These are phyloP conservation scores for Carex myosuroides DNA, from an alignment of 176 grass and related monocot genomes.

Conservation along the genomic window DNA sequence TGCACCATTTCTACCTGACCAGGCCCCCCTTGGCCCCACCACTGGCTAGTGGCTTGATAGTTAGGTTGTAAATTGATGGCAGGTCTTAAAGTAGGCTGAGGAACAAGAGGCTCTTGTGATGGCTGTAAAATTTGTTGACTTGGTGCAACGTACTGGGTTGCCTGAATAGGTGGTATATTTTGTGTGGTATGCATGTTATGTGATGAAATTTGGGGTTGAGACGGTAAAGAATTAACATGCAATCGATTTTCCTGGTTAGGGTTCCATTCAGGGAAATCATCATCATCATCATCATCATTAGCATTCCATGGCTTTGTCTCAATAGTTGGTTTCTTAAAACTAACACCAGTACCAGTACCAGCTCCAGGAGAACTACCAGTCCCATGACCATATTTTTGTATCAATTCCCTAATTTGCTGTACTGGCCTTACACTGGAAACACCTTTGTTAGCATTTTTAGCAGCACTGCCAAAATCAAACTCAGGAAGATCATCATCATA, in stretches of 20 bases:
- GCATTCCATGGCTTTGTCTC: slow-evolving; percentile 28
- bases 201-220: slow-evolving; percentile 24
- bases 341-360: not conserved
- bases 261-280: slow-evolving; percentile 69
- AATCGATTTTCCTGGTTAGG: slow-evolving; percentile 37
- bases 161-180: slow-evolving; percentile 13
- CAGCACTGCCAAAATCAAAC: slow-evolving; percentile 30
- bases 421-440: slow-evolving; percentile 13
- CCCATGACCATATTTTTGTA: slow-evolving; percentile 39
- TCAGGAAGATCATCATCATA: slow-evolving; percentile 49
- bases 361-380: not conserved
- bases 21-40: slow-evolving; percentile 14
- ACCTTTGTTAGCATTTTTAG: slow-evolving; percentile 15
- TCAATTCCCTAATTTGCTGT: slow-evolving; percentile 34
- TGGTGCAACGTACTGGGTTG: not conserved
- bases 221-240: slow-evolving; percentile 1
- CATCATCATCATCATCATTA: slow-evolving; percentile 37
- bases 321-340: slow-evolving; percentile 15
- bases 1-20: slow-evolving; percentile 7
- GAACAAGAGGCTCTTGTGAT: not conserved
- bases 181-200: not conserved
- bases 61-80: not conserved
- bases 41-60: slow-evolving; percentile 29
- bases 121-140: slow-evolving; percentile 10
- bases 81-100: slow-evolving; percentile 6